phyloP scores from a whole-genome alignment of 306 rosid species.

The Senna siamea region DNA sequence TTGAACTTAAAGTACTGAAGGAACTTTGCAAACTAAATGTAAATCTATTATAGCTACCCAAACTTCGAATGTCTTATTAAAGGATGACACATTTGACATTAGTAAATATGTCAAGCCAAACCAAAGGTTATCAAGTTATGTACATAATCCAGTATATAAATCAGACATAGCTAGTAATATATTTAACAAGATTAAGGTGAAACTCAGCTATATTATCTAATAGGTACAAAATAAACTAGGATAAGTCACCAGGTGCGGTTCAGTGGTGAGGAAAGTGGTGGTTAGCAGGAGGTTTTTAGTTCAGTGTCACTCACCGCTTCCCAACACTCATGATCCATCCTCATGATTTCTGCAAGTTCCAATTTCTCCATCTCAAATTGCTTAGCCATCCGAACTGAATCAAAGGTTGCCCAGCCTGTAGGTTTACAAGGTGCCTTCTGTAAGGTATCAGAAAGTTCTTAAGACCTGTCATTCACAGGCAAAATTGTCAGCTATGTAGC shows the following conservation, averaged over 20 bases:
- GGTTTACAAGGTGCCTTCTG: conserved; percentile 61
- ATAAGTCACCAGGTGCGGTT: no score
- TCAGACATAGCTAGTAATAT: no score
- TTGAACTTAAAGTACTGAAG: background rate
- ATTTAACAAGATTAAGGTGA: conserved; percentile 12
- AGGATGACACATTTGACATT: background rate
- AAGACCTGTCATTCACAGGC: conserved; percentile 62
- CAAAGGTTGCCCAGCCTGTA: conserved; percentile 53
- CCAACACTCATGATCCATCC: background rate
- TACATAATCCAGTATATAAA: conserved; percentile 12
- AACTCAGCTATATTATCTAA: background rate
- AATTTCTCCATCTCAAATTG: conserved; percentile 65
- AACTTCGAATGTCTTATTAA: no score
- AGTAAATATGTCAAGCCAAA: background rate
- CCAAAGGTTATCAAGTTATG: conserved; percentile 9
- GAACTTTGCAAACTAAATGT: background rate
- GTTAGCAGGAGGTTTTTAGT: background rate
- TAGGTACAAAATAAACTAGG: no score
- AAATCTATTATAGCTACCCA: no score
- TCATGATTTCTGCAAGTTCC: conserved; percentile 51
- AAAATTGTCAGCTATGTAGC: conserved; percentile 16
- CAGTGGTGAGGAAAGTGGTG: background rate
- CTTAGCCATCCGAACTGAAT: conserved; percentile 87
- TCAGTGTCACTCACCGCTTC: background rate
- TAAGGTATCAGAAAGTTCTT: conserved; percentile 82